Evolutionary conservation across 805 yeast genomes (phyloP).

Genomic region (Tetrapisispora namnaoensis): DNA sequence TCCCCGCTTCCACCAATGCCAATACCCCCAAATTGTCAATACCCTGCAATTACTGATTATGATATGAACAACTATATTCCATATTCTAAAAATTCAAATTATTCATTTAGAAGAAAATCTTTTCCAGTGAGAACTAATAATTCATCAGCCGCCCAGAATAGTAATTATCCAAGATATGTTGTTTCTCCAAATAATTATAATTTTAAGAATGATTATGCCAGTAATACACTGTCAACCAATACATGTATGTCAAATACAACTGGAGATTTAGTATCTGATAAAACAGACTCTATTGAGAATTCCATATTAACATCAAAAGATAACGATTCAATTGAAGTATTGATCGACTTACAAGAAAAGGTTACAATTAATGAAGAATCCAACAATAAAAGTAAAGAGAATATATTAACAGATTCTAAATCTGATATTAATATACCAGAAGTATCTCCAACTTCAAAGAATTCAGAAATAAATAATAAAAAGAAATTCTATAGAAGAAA

Average conservation of each 20-base stretch:
- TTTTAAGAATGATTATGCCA: conserved; percentile 2
- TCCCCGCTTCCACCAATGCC: conserved; percentile 1
- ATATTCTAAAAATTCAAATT: conserved; percentile 10
- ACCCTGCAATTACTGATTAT: conserved; percentile 10
- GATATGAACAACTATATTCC: conserved; percentile 11
- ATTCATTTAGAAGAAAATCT: conserved; percentile 16
- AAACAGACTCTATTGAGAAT: not conserved
- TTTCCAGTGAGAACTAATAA: conserved; percentile 13
- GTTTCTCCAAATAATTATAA: conserved; percentile 1
- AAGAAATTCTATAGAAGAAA: conserved; percentile 10
- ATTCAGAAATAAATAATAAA: conserved; percentile 10
- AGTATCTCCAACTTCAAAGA: conserved; percentile 16
- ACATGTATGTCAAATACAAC: conserved; percentile 1
- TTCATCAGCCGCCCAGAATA: conserved; percentile 8
- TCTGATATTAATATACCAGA: conserved; percentile 15
- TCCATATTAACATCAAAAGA: not conserved
- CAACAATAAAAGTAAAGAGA: conserved; percentile 10
- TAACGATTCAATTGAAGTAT: not conserved
- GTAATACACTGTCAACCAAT: conserved; percentile 1
- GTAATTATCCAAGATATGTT: conserved; percentile 2
- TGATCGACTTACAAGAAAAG: not conserved
- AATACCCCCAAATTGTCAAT: conserved; percentile 6
- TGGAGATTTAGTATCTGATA: not conserved
- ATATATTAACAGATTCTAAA: not conserved
- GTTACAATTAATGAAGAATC: not conserved